Percentiles rank a stretch among this genome's conserved stretches.
These are phyloP conservation scores for Vickermania ingenoplastis DNA, from an alignment of 208 protist genomes.

Conservation along the genomic window DNA sequence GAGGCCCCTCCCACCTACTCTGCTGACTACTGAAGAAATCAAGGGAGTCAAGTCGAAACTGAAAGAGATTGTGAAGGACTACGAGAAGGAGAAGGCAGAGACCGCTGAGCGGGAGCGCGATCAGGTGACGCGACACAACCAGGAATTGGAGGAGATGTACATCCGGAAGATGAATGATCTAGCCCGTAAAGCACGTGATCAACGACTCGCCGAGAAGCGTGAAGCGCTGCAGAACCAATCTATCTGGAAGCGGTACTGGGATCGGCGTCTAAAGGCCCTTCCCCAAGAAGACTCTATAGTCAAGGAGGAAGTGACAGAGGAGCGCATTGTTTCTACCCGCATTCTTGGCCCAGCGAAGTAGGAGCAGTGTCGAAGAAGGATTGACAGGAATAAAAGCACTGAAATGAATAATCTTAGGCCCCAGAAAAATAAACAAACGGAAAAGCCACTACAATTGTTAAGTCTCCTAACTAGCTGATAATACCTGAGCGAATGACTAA, in stretches of 20 bases:
- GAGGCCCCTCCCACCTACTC: constrained; percentile 71
- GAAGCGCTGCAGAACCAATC: constrained; percentile 53
- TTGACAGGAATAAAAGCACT: too few species aligned
- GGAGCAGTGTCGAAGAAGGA: not conserved
- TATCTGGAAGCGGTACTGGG: constrained; percentile 60
- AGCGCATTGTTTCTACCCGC: constrained; percentile 31
- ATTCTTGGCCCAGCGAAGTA: constrained; percentile 10
- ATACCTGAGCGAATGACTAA: too few species aligned
- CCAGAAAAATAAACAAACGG: not conserved
- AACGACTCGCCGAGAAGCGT: constrained; percentile 36
- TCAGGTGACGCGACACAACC: constrained; percentile 26
- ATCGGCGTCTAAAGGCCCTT: constrained; percentile 48
- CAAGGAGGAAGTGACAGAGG: constrained; percentile 69
- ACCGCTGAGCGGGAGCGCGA: constrained; percentile 28
- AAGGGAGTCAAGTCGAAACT: constrained; percentile 38
- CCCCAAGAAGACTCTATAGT: constrained; percentile 52
- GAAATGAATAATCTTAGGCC: too few species aligned
- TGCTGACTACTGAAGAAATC: constrained; percentile 48
- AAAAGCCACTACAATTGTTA: not conserved
- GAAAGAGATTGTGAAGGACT: constrained; percentile 51
- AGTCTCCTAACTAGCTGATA: not conserved
- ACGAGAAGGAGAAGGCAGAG: constrained; percentile 39
- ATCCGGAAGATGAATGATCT: constrained; percentile 66
- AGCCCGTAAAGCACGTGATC: constrained; percentile 31
- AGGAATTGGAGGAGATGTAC: constrained; percentile 65